Percentiles rank a stretch among this genome's conserved stretches.
Evolutionary conservation across 1,284 basidiomycete genomes (phyloP).

Genomic region (Austropuccinia psidii): DNA sequence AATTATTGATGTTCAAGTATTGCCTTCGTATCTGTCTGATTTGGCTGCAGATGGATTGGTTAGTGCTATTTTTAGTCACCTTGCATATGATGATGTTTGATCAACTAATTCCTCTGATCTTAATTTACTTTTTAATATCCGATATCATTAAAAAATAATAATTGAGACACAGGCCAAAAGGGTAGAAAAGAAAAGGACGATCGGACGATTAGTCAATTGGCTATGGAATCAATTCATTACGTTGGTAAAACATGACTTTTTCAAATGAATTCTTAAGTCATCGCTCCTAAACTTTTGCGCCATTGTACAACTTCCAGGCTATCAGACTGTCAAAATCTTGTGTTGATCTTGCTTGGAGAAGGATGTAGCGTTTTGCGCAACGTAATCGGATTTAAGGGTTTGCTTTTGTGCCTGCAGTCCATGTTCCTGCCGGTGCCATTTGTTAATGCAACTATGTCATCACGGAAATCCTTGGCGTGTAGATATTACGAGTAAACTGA

Average conservation of each 20-base stretch:
- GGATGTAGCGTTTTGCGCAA: background rate
- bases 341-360: constrained; percentile 21
- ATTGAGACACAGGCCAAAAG: constrained; percentile 3
- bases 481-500: constrained; percentile 10
- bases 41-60: background rate
- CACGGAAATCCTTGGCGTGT: background rate
- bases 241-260: background rate
- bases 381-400: constrained; percentile 13
- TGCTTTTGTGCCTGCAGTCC: background rate
- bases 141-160: background rate
- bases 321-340: constrained; percentile 19
- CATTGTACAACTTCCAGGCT: background rate
- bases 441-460: too few species aligned
- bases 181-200: background rate
- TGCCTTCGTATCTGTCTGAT: constrained; percentile 50
- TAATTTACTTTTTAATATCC: too few species aligned
- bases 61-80: background rate
- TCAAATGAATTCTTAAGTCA: background rate
- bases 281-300: background rate
- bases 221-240: constrained; percentile 29
- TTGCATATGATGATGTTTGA: background rate
- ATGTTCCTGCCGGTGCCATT: background rate
- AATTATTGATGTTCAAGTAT: constrained; percentile 79
- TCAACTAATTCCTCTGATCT: background rate
- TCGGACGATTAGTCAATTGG: constrained; percentile 20